A percentile compares a stretch with the other conserved stretches of the same genome.
Evolutionary conservation across 2,329 filamentous ascomycete species (phyloP).

Genomic region (Diaporthe velutina): DNA sequence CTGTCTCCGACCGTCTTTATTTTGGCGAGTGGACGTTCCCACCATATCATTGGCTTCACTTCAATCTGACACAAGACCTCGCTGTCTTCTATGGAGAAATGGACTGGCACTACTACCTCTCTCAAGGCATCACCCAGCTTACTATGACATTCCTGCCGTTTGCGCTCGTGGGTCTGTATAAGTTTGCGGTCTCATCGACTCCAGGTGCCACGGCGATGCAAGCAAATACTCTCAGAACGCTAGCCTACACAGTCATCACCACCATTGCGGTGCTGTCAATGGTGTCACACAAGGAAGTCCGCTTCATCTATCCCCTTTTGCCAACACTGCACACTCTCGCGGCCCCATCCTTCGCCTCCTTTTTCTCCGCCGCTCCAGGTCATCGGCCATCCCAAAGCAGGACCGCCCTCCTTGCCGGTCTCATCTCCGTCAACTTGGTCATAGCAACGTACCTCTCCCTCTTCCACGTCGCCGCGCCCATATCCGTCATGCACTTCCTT

Average conservation of each 20-base stretch:
- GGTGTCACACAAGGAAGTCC: slow-evolving; percentile 95
- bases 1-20: slow-evolving; percentile 79
- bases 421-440: slow-evolving; percentile 75
- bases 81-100: slow-evolving; percentile 94
- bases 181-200: slow-evolving; percentile 53
- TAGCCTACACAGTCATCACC: slow-evolving; percentile 70
- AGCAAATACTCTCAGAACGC: slow-evolving; percentile 62
- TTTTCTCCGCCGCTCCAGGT: slow-evolving; percentile 63
- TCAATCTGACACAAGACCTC: slow-evolving; percentile 89
- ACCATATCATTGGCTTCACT: slow-evolving; percentile 86
- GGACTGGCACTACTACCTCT: slow-evolving; percentile 92
- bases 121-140: slow-evolving; percentile 89
- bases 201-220: slow-evolving; percentile 51
- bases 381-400: slow-evolving; percentile 51
- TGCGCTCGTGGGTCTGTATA: slow-evolving; percentile 73
- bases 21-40: slow-evolving; percentile 92
- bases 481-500: slow-evolving; percentile 81
- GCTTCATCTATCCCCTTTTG: slow-evolving; percentile 94
- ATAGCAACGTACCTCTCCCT: slow-evolving; percentile 81
- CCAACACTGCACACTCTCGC: slow-evolving; percentile 87
- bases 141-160: slow-evolving; percentile 89
- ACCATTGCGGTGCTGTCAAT: slow-evolving; percentile 77
- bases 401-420: slow-evolving; percentile 66
- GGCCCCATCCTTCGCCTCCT: slow-evolving; percentile 74
- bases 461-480: slow-evolving; percentile 84